Evolutionary conservation across 192 early-diverging fungal species (phyloP).

Genomic region (Coemansia sp.): DNA sequence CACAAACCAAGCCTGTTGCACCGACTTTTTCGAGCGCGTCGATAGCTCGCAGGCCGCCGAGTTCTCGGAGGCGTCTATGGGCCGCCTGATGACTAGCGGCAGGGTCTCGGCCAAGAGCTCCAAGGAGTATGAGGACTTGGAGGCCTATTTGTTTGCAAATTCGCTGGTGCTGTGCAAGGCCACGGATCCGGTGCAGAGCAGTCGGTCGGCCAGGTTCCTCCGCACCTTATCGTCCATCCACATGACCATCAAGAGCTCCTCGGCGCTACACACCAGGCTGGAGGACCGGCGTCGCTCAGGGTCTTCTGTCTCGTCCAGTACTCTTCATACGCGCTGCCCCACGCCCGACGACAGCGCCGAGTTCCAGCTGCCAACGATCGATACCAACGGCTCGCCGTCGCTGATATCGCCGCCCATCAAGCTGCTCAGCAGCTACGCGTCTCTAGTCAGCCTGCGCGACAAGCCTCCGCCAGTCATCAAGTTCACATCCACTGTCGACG

Average conservation of each 20-base stretch:
- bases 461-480: conserved; percentile 18
- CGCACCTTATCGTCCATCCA: conserved; percentile 52
- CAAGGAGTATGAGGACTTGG: conserved; percentile 18
- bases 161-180: conserved; percentile 28
- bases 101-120: conserved; percentile 14
- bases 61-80: conserved; percentile 5
- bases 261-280: neutral
- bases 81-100: conserved; percentile 31
- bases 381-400: conserved; percentile 21
- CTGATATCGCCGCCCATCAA: conserved; percentile 22
- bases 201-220: conserved; percentile 20
- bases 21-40: conserved; percentile 38
- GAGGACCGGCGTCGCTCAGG: conserved; percentile 27
- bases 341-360: neutral
- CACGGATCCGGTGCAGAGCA: neutral
- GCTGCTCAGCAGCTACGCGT: conserved; percentile 38
- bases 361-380: conserved; percentile 42
- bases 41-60: neutral
- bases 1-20: conserved; percentile 21
- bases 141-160: conserved; percentile 40
- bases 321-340: conserved; percentile 25
- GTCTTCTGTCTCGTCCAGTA: conserved; percentile 39
- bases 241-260: conserved; percentile 19
- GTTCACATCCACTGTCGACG: conserved; percentile 26
- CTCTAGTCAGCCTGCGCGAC: conserved; percentile 46